phyloP scores from a whole-genome alignment of 345 rosid genomes.

The Populus alba region DNA sequence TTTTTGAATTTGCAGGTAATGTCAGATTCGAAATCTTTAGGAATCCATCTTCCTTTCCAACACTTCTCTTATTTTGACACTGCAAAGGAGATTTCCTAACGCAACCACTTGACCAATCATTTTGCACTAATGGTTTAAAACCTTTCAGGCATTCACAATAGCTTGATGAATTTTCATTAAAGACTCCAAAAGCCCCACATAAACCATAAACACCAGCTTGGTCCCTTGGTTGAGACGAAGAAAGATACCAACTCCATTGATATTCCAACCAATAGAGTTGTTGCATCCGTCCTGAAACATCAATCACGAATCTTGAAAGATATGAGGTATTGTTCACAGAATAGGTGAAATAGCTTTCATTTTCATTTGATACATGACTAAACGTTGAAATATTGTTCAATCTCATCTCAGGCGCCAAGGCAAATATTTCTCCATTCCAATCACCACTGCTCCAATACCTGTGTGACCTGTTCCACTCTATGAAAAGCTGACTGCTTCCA shows the following conservation, averaged over 20 bases:
- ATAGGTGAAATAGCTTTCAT: slow-evolving; percentile 37
- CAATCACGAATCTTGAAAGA: neutral
- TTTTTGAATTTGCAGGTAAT: neutral
- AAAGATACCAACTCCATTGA: slow-evolving; percentile 7
- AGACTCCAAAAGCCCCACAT: slow-evolving; percentile 28
- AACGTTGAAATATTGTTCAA: slow-evolving; percentile 9
- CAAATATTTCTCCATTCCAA: slow-evolving; percentile 17
- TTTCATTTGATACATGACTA: slow-evolving; percentile 7
- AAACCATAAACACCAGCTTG: slow-evolving; percentile 13
- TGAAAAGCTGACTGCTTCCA: slow-evolving; percentile 12
- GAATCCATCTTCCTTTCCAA: too few species aligned
- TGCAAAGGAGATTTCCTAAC: too few species aligned
- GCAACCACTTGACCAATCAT: neutral
- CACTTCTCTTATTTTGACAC: too few species aligned
- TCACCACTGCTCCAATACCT: slow-evolving; percentile 18
- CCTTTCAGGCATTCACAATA: neutral
- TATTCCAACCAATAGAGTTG: slow-evolving; percentile 6
- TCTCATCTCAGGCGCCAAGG: slow-evolving; percentile 25
- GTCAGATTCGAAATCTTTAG: too few species aligned
- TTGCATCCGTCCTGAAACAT: slow-evolving; percentile 10
- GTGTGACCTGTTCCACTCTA: slow-evolving; percentile 1
- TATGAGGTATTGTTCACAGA: slow-evolving; percentile 7
- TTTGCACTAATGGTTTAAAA: neutral
- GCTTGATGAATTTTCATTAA: neutral
- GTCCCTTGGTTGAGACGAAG: slow-evolving; percentile 20